Conservation (phyloP, 306 rosid species). For the Erythrophleum fordii region DNA sequence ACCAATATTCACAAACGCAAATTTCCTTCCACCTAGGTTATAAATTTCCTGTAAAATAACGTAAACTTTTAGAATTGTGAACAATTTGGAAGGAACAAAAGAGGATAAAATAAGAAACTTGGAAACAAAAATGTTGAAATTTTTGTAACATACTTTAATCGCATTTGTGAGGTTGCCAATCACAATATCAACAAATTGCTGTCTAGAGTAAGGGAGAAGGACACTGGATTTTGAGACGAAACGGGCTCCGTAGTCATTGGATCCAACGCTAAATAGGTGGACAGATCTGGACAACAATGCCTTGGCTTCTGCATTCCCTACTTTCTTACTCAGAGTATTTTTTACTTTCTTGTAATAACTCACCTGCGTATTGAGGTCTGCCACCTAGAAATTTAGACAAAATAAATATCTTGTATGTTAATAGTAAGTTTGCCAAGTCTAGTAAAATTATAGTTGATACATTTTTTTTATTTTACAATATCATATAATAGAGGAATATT, state of each 20-base stretch:
- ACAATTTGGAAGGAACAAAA: not conserved
- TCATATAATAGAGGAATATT: no score
- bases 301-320: constrained; percentile 45
- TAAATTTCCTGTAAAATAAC: constrained; percentile 47
- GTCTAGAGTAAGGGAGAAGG: not conserved
- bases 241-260: constrained; percentile 42
- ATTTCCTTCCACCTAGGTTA: constrained; percentile 59
- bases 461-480: no score
- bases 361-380: constrained; percentile 53
- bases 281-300: constrained; percentile 51
- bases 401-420: no score
- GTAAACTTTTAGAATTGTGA: not conserved
- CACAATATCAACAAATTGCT: constrained; percentile 38
- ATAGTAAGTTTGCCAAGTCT: no score
- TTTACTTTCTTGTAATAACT: constrained; percentile 47
- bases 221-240: not conserved
- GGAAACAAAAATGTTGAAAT: not conserved
- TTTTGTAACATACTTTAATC: constrained; percentile 32
- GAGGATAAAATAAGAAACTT: not conserved
- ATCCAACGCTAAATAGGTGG: constrained; percentile 50
- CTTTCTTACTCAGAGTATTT: constrained; percentile 31
- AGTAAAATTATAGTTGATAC: no score
- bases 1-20: constrained; percentile 42
- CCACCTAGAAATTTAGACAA: constrained; percentile 30
- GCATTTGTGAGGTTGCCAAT: constrained; percentile 53